Evolutionary conservation across 768 basidiomycete genomes (phyloP), one percentile per base, ranked within the genome.

Genomic region (Lactarius pseudohatsudake): DNA sequence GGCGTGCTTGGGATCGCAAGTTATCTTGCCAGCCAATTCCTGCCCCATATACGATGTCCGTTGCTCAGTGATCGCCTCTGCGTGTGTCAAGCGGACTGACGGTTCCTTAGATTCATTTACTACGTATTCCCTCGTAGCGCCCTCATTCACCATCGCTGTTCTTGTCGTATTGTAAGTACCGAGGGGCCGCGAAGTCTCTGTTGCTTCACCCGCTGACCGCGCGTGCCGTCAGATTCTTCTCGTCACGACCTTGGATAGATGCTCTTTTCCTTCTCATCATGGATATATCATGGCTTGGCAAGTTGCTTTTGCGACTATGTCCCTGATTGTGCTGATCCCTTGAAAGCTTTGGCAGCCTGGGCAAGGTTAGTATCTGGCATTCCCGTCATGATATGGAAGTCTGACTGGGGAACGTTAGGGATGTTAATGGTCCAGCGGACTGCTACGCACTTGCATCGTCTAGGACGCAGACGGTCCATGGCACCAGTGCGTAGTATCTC

Each of bases 321-420:
- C 30, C 30, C 32, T 18, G 54, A 47, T 58, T 18, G 66, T 54
- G 56, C 61, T 70, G 41, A 63, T 36, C 30, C 47, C 26, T 64
- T 22, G 16, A 57, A 72, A 91, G 91, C 86, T 28, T 84, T 89
- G 85, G 90, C 82, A 38, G 85, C 91, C 20, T 92, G 90, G 69
- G 40, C 59, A 28, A 63, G 61, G 69, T 69, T 45, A 30, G 30
- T 43, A 70, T 64, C 53, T 9, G 20, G 43, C 10, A 40, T 32
- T 36, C 22, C 34, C 58, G n/a, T 32, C 57, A 55, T 6, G 22
- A 16, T 13, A n/a, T 2, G 11, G 13, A 50, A 28, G n/a, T 13
- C 16, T 57, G 40, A 43, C 30, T 13, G 13, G 13, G 5, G 18
- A 59, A 16, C 32, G 30, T 64, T 64, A 91, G 90, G 38, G 91